A percentile compares a stretch with the other conserved stretches of the same genome.
Conservation (phyloP, 305 asterid species). For the Fraxinus ornus region DNA sequence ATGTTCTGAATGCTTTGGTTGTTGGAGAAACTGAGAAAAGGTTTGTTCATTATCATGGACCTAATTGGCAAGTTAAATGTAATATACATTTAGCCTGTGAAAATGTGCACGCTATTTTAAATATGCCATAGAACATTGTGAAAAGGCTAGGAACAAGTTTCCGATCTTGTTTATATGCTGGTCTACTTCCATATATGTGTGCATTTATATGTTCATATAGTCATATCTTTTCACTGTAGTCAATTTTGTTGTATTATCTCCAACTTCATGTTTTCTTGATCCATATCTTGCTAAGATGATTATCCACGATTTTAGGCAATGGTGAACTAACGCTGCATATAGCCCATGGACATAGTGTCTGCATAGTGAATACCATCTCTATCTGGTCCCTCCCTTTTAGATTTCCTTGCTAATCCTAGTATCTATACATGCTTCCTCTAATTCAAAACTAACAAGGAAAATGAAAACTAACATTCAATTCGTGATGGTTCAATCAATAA, state of each 20-base stretch:
- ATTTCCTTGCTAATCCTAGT: background rate
- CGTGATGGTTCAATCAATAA: background rate
- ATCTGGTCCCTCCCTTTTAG: background rate
- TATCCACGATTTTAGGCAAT: background rate
- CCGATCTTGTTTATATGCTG: background rate
- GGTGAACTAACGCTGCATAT: slow-evolving; percentile 7
- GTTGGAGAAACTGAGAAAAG: slow-evolving; percentile 93
- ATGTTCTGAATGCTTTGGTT: slow-evolving; percentile 68
- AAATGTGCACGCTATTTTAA: slow-evolving; percentile 2
- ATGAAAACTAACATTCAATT: slow-evolving; percentile 2
- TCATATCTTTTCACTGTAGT: background rate
- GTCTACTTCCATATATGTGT: background rate
- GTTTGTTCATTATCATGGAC: slow-evolving; percentile 37
- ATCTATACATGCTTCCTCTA: background rate
- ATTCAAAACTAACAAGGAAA: background rate
- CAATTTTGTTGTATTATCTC: background rate
- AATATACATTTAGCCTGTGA: slow-evolving; percentile 7
- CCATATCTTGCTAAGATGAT: background rate
- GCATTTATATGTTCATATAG: background rate
- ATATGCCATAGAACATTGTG: background rate
- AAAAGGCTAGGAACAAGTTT: slow-evolving; percentile 6
- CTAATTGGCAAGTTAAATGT: background rate
- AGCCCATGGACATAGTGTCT: background rate
- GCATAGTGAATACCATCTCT: background rate
- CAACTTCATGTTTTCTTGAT: slow-evolving; percentile 2